Evolutionary conservation across 257 asterid genomes (phyloP).

Genomic region (Sherardia arvensis): DNA sequence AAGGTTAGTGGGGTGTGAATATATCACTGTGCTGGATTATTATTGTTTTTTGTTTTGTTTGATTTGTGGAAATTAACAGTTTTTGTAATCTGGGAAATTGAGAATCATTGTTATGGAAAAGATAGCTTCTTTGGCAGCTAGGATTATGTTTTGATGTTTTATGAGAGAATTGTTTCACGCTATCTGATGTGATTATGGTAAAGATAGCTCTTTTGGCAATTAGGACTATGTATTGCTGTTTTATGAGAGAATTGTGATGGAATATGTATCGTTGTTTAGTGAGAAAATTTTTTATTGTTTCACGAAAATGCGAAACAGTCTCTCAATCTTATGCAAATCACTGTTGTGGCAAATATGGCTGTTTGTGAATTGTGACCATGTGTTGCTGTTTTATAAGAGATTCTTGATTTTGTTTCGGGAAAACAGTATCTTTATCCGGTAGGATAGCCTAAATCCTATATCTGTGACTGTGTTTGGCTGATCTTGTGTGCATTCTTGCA

Average conservation of each 20-base stretch:
- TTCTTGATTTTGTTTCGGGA: neutral
- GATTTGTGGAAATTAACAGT: neutral
- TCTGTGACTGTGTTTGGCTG: neutral
- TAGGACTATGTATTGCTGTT: neutral
- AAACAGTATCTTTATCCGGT: neutral
- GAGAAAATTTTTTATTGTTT: neutral
- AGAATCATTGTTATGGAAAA: too few relatives aligned
- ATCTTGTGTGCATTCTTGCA: neutral
- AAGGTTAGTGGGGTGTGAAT: constrained; percentile 27
- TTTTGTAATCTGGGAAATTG: neutral
- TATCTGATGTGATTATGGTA: neutral
- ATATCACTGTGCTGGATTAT: neutral
- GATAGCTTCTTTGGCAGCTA: neutral
- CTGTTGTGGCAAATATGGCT: neutral
- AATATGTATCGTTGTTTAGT: neutral
- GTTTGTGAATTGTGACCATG: too few relatives aligned
- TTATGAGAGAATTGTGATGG: neutral
- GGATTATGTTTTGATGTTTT: neutral
- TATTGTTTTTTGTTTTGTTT: neutral
- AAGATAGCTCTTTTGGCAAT: neutral
- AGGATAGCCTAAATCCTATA: neutral
- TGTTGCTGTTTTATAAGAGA: neutral
- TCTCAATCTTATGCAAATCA: neutral
- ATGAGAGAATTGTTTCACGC: neutral
- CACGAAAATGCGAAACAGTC: neutral